Base-by-base conservation (phyloP, 2,329 filamentous ascomycete genomes). In the Penicillium sp. region DNA sequence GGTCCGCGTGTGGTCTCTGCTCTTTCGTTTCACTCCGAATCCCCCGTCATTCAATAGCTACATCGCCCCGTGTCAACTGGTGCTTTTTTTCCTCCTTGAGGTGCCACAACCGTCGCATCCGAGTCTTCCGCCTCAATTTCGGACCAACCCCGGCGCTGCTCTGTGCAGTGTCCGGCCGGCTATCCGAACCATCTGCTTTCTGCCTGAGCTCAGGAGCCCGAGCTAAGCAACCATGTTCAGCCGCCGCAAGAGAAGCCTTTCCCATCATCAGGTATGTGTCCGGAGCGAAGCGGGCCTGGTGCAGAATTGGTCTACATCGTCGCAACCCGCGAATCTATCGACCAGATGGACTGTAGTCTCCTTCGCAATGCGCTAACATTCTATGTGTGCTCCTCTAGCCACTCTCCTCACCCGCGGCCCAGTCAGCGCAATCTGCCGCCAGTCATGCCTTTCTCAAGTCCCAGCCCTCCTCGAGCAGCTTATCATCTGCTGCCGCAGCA, bases 401-500 rank as follows among this genome's bases (percentile, higher is more conserved):
- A 51, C 70, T 82, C 45, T 83, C 78, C 43, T 72, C 76, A 48
- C 73, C 78, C 42, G 82, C 82, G 41, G 80, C 81, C 35, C 83
- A 86, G 40, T 83, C 83, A 58, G 89, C 87, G 42, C 80, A 89
- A 39, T 82, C 85, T 32, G 88, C 88, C 41, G 89, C 90, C 45
- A 81, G 81, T 45, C 84, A 86, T 63, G 90, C 89, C 43, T 94
- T 91, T 67, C 76, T 84, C 59, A 81, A 79, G 54, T 81, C 77
- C 58, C 76, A 79, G 64, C 67, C 77, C 54, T 78, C 83, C 54
- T 78, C 78, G 64, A 73, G 71, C 44, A 81, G 80, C 43, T 75
- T 95, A 29, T 94, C 90, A 27, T 84, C 86, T 23, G 87, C 90
- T 5, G 91, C 91, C 9, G 90, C 91, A 5, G 89, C 88, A 11